Evolutionary conservation across 306 rosid genomes (phyloP).

Genomic region (Ceratonia siliqua): DNA sequence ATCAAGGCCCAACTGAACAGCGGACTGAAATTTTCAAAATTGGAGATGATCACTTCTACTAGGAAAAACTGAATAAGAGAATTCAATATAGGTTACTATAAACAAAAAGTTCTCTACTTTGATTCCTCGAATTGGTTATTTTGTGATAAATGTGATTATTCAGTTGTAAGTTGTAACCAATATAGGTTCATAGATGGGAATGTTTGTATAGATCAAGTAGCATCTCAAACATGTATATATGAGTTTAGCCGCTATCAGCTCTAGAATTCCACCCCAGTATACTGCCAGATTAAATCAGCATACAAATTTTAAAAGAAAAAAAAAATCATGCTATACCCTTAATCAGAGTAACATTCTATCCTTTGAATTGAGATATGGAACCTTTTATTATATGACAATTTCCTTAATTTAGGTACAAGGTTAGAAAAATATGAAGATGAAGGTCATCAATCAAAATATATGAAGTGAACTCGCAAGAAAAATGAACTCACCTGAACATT

Average conservation of each 20-base stretch:
- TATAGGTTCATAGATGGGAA: neutral
- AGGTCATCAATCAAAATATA: slow-evolving; percentile 16
- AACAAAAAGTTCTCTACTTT: slow-evolving; percentile 17
- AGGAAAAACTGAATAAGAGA: neutral
- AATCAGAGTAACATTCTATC: slow-evolving; percentile 22
- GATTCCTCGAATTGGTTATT: slow-evolving; percentile 20
- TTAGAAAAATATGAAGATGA: neutral
- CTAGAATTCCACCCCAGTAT: neutral
- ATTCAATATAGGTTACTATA: slow-evolving; percentile 11
- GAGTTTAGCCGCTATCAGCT: neutral
- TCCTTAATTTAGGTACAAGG: neutral
- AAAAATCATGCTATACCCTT: neutral
- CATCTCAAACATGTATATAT: neutral
- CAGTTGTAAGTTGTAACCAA: neutral
- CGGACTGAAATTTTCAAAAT: slow-evolving; percentile 62
- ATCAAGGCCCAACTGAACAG: slow-evolving; percentile 90
- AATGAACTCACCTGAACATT: slow-evolving; percentile 70
- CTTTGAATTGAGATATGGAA: neutral
- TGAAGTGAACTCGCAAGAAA: slow-evolving; percentile 20
- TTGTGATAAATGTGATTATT: neutral
- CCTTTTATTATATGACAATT: neutral
- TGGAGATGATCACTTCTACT: slow-evolving; percentile 23
- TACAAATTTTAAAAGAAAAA: neutral
- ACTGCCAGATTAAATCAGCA: slow-evolving; percentile 9
- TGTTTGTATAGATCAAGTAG: neutral